Percentiles rank a stretch among this genome's conserved stretches.
Conservation (phyloP, 352 stramenopile genomes). For the Phytophthora hybrid region DNA sequence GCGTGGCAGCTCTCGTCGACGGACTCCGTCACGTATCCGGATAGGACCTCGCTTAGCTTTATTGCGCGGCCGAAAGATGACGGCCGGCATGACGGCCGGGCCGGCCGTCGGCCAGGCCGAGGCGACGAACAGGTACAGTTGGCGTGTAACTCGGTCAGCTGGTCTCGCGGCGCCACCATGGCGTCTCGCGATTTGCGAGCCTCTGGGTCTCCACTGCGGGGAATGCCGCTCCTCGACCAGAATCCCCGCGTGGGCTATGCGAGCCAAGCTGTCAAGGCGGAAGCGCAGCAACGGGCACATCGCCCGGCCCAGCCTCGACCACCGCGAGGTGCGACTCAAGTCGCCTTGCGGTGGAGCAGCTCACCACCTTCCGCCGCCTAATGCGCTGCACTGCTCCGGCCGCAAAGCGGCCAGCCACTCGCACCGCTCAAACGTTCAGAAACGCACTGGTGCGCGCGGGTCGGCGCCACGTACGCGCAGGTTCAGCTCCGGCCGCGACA, state of each 20-base stretch:
- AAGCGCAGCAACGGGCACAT: slow-evolving; percentile 28
- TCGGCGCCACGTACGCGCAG: neutral
- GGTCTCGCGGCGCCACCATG: neutral
- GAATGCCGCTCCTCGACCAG: slow-evolving; percentile 29
- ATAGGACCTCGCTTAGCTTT: no score
- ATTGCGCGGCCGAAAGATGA: neutral
- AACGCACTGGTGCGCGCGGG: slow-evolving; percentile 1
- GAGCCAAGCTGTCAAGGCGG: slow-evolving; percentile 38
- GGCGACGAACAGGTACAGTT: neutral
- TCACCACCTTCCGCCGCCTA: neutral
- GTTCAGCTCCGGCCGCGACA: slow-evolving; percentile 14
- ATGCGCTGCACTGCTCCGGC: slow-evolving; percentile 1
- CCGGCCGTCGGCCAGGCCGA: no score
- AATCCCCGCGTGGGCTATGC: slow-evolving; percentile 23
- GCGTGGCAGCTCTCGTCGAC: no score
- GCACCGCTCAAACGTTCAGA: slow-evolving; percentile 15
- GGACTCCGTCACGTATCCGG: no score
- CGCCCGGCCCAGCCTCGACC: slow-evolving; percentile 15
- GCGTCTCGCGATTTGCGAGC: slow-evolving; percentile 25
- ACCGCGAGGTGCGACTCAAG: slow-evolving; percentile 7
- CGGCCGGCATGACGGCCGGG: neutral
- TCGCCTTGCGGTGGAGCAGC: neutral
- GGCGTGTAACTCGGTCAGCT: neutral
- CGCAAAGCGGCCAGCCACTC: neutral
- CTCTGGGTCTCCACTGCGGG: neutral